Base-by-base conservation (phyloP, 495 filamentous ascomycete genomes). In the Cryomyces antarcticus region DNA sequence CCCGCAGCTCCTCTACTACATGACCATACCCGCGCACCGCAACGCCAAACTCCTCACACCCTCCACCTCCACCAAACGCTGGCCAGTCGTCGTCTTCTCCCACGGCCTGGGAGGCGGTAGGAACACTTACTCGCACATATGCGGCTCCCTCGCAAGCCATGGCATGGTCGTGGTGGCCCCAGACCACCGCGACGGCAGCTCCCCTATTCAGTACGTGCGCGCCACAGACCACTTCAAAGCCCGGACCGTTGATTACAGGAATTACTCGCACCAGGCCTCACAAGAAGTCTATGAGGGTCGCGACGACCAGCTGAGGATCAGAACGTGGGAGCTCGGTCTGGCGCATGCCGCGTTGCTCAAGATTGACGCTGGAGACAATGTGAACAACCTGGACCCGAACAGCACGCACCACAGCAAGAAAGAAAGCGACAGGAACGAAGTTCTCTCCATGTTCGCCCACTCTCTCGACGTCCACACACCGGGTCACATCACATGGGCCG, bases 1-100 rank as follows among this genome's bases (percentile, higher is more conserved):
- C 9, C 77, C 79, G 4, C 66, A 75, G 24, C 64, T 80, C 17
- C 62, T 86, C 5, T 68, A 77, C 56, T 80, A 75, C 55, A 75
- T 77, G 39, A 67, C 73, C 0, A 75, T 78, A 27, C 73, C 72
- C 10, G 70, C 61, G 10, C 53, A 59, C 38, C 58, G 59, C 37
- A 62, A 73, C 51, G 68, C 70, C 4, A 51, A 54, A 12, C 28
- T 71, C 7, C 67, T 55, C 54, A 63, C 45, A 59, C 62, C 48
- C 41, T 62, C 51, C 57, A 70, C 56, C 60, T 64, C 49, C 59
- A 65, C 44, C 44, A 49, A 56, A 17, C 60, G 71, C 62, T 83
- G 81, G 74, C 82, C 82, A 1, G 79, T 81, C 0, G 71, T 80
- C 61, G 64, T 88, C 30, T 86, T 88, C 59, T 84, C 80, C 7